phyloP scores from a whole-genome alignment of 2,329 filamentous ascomycete species.

The Arthroderma sp. region DNA sequence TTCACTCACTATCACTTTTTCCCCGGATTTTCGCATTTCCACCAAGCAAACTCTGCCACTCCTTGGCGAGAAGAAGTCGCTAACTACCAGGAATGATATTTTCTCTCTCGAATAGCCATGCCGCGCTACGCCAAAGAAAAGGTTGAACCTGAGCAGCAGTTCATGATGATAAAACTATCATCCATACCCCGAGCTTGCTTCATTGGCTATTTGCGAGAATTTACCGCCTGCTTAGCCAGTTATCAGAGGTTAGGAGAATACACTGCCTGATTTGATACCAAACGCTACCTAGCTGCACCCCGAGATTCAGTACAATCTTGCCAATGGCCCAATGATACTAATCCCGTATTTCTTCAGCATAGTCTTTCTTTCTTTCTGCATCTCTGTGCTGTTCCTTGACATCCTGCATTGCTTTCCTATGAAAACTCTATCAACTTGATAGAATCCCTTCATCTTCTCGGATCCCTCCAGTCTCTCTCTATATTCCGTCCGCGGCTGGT shows the following conservation, averaged over 20 bases:
- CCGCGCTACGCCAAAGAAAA: not conserved
- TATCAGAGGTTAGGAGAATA: not conserved
- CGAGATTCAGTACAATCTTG: not conserved
- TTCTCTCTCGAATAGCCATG: not conserved
- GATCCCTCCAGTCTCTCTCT: not conserved
- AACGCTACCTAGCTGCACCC: not conserved
- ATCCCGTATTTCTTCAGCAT: not conserved
- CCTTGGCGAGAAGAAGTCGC: not conserved
- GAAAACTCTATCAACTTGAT: too few relatives aligned
- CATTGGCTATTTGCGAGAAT: not conserved
- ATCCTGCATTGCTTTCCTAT: too few relatives aligned
- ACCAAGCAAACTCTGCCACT: too few relatives aligned
- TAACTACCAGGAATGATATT: not conserved
- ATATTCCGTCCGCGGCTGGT: not conserved
- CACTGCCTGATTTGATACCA: not conserved
- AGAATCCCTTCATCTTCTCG: not conserved
- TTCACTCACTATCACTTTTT: too few relatives aligned
- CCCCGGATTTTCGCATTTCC: too few relatives aligned
- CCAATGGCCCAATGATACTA: not conserved
- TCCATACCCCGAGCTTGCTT: not conserved
- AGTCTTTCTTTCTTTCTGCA: not conserved
- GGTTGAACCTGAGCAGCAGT: not conserved
- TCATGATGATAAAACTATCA: not conserved
- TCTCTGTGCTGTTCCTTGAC: not conserved
- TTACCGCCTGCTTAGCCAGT: not conserved